Conservation (phyloP, 2,329 filamentous ascomycete species). For the Epichloe amarillans region DNA sequence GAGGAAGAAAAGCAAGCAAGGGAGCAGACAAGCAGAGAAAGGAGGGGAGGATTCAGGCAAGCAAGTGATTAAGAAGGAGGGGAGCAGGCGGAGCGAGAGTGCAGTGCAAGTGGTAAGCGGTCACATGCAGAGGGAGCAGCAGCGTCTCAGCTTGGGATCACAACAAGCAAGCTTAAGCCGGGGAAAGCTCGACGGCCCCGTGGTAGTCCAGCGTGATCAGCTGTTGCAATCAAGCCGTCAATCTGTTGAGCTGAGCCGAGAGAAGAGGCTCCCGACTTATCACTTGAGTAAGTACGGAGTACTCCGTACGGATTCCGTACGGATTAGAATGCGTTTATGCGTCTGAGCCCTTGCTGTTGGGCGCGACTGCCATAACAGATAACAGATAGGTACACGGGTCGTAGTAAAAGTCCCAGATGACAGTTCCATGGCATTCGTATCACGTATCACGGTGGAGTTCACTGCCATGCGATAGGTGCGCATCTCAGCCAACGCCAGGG, state of each 20-base stretch:
- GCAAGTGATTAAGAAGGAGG: slow-evolving; percentile 3
- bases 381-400: no score
- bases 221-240: not conserved
- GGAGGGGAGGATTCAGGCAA: slow-evolving; percentile 2
- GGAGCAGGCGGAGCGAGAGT: not conserved
- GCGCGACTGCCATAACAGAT: no score
- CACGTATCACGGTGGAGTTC: not conserved
- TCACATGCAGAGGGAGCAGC: not conserved
- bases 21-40: not conserved
- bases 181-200: slow-evolving; percentile 1
- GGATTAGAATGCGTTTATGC: no score
- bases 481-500: not conserved
- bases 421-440: no score
- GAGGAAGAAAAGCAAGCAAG: slow-evolving; percentile 1
- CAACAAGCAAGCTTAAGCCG: not conserved
- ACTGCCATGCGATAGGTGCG: not conserved
- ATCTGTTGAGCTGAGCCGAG: not conserved
- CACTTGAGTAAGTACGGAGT: no score
- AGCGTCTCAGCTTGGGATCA: not conserved
- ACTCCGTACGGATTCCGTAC: no score
- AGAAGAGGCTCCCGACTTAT: no score
- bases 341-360: no score
- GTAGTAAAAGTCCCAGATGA: no score
- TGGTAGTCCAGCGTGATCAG: no score
- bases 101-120: no score